Evolutionary conservation across 129 eudicot genomes (phyloP).

Genomic region (Logfia minima): DNA sequence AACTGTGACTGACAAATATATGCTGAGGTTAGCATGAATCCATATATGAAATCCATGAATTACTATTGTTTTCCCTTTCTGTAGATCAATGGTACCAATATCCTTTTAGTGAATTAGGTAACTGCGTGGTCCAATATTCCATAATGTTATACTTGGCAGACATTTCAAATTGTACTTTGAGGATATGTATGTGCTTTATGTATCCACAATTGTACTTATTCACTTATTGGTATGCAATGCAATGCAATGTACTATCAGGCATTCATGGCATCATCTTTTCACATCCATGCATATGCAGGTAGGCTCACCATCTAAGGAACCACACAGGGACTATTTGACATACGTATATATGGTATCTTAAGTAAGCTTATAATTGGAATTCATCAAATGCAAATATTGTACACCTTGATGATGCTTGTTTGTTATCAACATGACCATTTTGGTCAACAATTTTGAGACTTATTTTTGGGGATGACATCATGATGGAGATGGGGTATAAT

Average conservation of each 20-base stretch:
- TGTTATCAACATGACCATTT: neutral
- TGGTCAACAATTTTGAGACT: neutral
- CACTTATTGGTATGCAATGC: slow-evolving; percentile 8
- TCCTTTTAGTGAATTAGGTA: neutral
- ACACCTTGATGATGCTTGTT: neutral
- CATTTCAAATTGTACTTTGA: slow-evolving; percentile 19
- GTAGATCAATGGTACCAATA: slow-evolving; percentile 11
- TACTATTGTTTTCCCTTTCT: slow-evolving; percentile 4
- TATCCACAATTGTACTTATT: slow-evolving; percentile 6
- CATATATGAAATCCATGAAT: neutral
- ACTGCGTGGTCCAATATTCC: slow-evolving; percentile 22
- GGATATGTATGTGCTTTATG: slow-evolving; percentile 20
- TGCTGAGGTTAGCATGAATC: slow-evolving; percentile 14
- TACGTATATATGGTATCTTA: neutral
- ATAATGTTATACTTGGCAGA: slow-evolving; percentile 17
- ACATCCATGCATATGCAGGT: slow-evolving; percentile 30
- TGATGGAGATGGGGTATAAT: neutral
- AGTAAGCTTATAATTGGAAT: slow-evolving; percentile 10
- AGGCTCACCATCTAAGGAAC: neutral
- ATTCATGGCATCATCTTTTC: slow-evolving; percentile 11
- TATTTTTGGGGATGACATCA: neutral
- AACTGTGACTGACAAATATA: slow-evolving; percentile 8
- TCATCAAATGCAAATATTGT: slow-evolving; percentile 11
- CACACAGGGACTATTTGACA: slow-evolving; percentile 2
- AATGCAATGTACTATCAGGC: slow-evolving; percentile 13